phyloP scores from a whole-genome alignment of 345 rosid species.

The Salix caprea region DNA sequence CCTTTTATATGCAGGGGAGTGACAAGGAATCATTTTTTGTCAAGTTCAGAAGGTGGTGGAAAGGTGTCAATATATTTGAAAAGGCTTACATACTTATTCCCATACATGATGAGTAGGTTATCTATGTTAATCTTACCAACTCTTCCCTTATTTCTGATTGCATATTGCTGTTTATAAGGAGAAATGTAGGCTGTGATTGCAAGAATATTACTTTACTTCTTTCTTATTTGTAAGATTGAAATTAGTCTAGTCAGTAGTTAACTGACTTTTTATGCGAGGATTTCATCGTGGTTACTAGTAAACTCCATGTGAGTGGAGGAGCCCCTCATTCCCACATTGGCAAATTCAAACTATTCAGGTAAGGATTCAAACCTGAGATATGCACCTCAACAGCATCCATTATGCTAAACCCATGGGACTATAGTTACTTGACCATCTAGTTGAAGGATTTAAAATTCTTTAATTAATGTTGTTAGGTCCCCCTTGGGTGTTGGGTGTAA shows the following conservation, averaged over 20 bases:
- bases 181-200: background rate
- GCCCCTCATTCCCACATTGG: too few species aligned
- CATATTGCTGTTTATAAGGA: background rate
- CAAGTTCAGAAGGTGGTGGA: slow-evolving; percentile 98
- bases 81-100: slow-evolving; percentile 88
- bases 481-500: too few species aligned
- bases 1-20: slow-evolving; percentile 14
- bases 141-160: background rate
- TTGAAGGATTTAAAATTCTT: background rate
- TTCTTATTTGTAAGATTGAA: too few species aligned
- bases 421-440: background rate
- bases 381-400: too few species aligned
- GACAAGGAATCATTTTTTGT: slow-evolving; percentile 58
- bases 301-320: too few species aligned
- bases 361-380: too few species aligned
- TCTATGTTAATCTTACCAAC: background rate
- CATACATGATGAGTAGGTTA: slow-evolving; percentile 81
- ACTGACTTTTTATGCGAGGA: too few species aligned
- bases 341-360: too few species aligned
- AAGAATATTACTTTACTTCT: background rate
- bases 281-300: too few species aligned
- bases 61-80: slow-evolving; percentile 72
- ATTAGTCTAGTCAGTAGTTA: too few species aligned
- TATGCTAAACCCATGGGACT: too few species aligned
- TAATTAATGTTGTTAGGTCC: too few species aligned